Percentiles rank a stretch among this genome's conserved stretches.
Conservation (phyloP, 2,329 filamentous ascomycete species). For the Phoma sp. region DNA sequence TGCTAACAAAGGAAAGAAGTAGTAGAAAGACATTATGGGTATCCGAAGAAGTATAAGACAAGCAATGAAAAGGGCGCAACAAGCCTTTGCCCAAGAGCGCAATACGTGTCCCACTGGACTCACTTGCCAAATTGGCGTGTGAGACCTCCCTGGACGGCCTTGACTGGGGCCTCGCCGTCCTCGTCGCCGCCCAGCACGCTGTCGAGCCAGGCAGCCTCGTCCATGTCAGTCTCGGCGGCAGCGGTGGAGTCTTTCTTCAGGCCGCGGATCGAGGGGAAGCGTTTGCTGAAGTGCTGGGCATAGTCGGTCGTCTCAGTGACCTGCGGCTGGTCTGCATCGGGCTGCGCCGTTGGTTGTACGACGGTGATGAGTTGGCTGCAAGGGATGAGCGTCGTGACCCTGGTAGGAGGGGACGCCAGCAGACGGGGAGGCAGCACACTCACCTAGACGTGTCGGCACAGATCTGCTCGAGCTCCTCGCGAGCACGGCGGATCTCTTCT, state of each 20-base stretch:
- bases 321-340: conserved; percentile 27
- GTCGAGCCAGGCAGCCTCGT: conserved; percentile 45
- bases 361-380: conserved; percentile 58
- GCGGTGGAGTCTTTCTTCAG: conserved; percentile 24
- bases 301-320: conserved; percentile 50
- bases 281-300: conserved; percentile 51
- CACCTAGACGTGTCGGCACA: conserved; percentile 54
- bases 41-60: conserved; percentile 34
- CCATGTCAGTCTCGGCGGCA: conserved; percentile 35
- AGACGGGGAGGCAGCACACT: conserved; percentile 38
- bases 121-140: conserved; percentile 47
- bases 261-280: conserved; percentile 42
- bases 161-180: conserved; percentile 39
- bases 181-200: conserved; percentile 36
- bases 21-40: conserved; percentile 32
- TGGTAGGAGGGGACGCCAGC: conserved; percentile 1
- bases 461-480: conserved; percentile 56
- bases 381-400: conserved; percentile 29
- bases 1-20: conserved; percentile 11
- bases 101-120: conserved; percentile 1
- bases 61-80: conserved; percentile 28
- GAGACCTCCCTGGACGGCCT: conserved; percentile 41
- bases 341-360: conserved; percentile 51
- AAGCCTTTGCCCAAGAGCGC: conserved; percentile 16
- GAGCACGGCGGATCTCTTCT: conserved; percentile 56